Base-by-base conservation (phyloP, 2,329 filamentous ascomycete species). In the Botrytis paeoniae region DNA sequence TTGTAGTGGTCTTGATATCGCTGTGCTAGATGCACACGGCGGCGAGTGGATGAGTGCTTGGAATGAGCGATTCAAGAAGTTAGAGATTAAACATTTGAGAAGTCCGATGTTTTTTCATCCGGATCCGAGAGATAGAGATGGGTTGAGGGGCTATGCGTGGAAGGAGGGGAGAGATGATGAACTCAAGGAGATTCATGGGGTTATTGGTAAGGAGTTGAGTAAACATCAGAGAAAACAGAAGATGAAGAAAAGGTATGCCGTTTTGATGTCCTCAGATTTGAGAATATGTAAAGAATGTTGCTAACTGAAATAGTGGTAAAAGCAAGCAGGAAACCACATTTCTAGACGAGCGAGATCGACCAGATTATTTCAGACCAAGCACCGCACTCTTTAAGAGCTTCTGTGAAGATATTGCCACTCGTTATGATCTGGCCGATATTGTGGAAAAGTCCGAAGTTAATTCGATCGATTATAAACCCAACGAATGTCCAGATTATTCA, bases 21-120 rank as follows among this genome's bases (percentile, higher is more conserved):
- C 91, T 0, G 90, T 95, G 0, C 83, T 96, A 0, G 93, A 95
- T 78, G 87, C 87, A 1, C 87, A 87, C 0, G 88, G 87, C 0
- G 82, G 86, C 65, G 78, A 83, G 62, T 95, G 92, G 92, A 89
- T 95, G 85, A 82, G 86, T 16, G 85, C 89, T 59, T 95, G 93
- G 93, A 88, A 92, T 62, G 83, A 85, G 22, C 85, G 92, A 5
- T 95, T 95, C 81, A 84, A 85, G 45, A 87, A 86, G 4, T 88
- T 93, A 62, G 87, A 90, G 66, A 95, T 95, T 64, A 85, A 87
- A 1, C 89, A 94, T 77, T 83, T 96, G 57, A 86, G 93, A 25
- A 94, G 92, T 76, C 93, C 92, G 0, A 92, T 95, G 91, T 92
- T 95, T 78, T 95, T 94, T 83, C 93, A 96, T 79, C 85, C 93